phyloP scores from a whole-genome alignment of 106 monocot species.

The Dendrobium huoshanense region DNA sequence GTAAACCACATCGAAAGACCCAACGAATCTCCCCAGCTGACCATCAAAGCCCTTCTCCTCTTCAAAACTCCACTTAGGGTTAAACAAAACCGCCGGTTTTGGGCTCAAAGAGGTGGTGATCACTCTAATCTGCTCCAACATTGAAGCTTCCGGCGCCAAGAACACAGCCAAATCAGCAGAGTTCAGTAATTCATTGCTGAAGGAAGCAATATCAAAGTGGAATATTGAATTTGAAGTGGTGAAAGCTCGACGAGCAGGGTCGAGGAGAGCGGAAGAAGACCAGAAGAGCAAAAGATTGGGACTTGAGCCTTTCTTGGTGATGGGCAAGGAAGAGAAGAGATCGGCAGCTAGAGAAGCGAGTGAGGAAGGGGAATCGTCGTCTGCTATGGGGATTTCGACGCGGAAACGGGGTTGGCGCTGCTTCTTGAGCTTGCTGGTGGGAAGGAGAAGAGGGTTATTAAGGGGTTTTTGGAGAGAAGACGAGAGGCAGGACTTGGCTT shows the following conservation, averaged over 20 bases:
- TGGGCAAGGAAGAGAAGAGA: slow-evolving; percentile 50
- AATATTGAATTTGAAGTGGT: slow-evolving; percentile 5
- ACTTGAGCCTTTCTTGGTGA: slow-evolving; percentile 40
- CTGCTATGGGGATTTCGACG: slow-evolving; percentile 82
- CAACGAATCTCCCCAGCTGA: slow-evolving; percentile 34
- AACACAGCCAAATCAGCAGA: slow-evolving; percentile 64
- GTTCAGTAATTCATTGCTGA: slow-evolving; percentile 10
- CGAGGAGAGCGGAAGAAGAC: slow-evolving; percentile 22
- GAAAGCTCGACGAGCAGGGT: slow-evolving; percentile 29
- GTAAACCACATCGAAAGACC: slow-evolving; percentile 79
- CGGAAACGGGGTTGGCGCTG: slow-evolving; percentile 65
- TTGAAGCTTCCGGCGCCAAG: slow-evolving; percentile 38
- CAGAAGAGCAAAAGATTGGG: slow-evolving; percentile 47
- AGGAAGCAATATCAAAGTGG: slow-evolving; percentile 33
- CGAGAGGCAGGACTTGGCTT: slow-evolving; percentile 70
- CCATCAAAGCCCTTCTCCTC: slow-evolving; percentile 42
- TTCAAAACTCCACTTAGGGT: slow-evolving; percentile 80
- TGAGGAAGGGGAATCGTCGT: slow-evolving; percentile 57
- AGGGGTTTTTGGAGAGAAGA: slow-evolving; percentile 65
- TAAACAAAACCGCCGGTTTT: slow-evolving; percentile 77
- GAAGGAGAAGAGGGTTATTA: slow-evolving; percentile 54
- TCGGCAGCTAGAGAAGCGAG: slow-evolving; percentile 52
- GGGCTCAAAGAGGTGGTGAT: slow-evolving; percentile 38
- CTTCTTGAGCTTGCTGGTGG: slow-evolving; percentile 55
- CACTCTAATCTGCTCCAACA: slow-evolving; percentile 38